Evolutionary conservation across 2,329 filamentous ascomycete species (phyloP).

Genomic region (Diaporthe vexans): DNA sequence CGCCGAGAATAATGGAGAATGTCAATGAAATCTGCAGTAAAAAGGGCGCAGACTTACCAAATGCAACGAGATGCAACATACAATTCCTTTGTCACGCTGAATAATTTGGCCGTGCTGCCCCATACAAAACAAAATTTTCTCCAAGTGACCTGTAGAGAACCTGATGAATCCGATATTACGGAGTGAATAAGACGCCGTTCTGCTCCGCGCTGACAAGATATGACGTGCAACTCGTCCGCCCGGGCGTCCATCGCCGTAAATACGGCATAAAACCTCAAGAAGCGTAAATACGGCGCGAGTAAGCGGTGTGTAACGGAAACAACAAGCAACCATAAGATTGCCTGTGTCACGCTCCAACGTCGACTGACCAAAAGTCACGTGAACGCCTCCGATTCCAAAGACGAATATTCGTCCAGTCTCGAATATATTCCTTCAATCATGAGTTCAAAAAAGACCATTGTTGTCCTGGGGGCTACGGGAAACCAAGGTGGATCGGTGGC

Average conservation of each 20-base stretch:
- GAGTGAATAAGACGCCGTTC: background rate
- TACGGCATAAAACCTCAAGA: background rate
- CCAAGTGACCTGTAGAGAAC: background rate
- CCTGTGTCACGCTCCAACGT: background rate
- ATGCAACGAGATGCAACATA: background rate
- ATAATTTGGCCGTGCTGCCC: background rate
- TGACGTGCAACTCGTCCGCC: background rate
- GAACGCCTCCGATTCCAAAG: background rate
- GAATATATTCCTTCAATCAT: background rate
- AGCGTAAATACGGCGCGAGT: no score
- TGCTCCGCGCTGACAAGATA: background rate
- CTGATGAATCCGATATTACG: background rate
- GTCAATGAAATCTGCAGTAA: no score
- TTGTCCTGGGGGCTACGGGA: no score
- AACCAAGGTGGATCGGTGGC: background rate
- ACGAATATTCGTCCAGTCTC: background rate
- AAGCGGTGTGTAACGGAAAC: no score
- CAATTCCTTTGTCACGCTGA: background rate
- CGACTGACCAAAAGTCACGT: background rate
- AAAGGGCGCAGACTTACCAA: background rate
- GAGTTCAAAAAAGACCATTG: background rate
- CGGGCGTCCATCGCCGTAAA: no score
- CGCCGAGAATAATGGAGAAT: background rate
- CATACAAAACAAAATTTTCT: background rate
- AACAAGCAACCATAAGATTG: background rate